phyloP scores from a whole-genome alignment of 2,329 filamentous ascomycete species.

The Calonectria pseudoreteaudii region DNA sequence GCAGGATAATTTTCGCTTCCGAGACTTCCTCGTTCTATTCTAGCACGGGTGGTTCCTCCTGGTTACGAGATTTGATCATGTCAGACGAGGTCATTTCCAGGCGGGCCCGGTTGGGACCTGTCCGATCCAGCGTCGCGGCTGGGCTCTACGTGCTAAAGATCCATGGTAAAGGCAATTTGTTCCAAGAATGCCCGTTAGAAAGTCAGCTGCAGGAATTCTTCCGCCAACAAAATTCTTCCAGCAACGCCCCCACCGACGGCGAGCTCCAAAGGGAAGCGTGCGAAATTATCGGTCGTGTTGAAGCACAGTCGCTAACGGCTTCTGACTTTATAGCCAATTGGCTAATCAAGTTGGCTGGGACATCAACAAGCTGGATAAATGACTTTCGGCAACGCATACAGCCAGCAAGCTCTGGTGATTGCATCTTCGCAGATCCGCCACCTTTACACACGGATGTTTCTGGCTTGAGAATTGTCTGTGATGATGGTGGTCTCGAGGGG shows the following conservation, averaged over 20 bases:
- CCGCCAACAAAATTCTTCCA: not conserved
- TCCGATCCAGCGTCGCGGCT: not conserved
- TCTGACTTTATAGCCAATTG: not conserved
- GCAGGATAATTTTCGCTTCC: not conserved
- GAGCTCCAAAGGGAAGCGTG: not conserved
- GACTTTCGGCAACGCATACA: not conserved
- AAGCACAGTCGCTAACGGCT: not conserved
- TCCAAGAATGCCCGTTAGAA: not conserved
- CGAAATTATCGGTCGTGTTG: not conserved
- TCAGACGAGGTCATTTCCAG: not conserved
- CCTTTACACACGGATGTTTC: not conserved
- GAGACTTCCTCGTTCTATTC: not conserved
- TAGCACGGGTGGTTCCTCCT: not conserved
- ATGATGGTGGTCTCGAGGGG: not conserved
- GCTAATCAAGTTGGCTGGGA: not conserved
- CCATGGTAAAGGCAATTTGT: not conserved
- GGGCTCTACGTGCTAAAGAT: not conserved
- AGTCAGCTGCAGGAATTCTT: not conserved
- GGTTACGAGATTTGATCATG: conserved; percentile 3
- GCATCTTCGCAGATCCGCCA: not conserved
- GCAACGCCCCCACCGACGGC: not conserved
- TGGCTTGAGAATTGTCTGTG: not conserved
- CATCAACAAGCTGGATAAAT: not conserved
- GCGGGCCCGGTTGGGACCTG: not conserved
- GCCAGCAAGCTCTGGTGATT: too few relatives aligned